Evolutionary conservation across 352 stramenopile genomes (phyloP).

Genomic region (Phytophthora foliorum): DNA sequence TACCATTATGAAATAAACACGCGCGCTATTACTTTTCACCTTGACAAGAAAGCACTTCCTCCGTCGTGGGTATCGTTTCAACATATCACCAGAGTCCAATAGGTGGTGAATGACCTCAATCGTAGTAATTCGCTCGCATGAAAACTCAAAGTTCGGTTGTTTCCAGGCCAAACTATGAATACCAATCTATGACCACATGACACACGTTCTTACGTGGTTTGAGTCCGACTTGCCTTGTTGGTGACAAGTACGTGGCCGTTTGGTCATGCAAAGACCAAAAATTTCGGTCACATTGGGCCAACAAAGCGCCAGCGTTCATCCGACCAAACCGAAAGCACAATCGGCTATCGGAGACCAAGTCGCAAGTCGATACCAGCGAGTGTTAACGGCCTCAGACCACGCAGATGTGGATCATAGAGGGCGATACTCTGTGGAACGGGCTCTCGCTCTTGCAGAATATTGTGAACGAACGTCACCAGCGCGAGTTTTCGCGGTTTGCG

Average conservation of each 20-base stretch:
- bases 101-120: too few relatives aligned
- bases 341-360: neutral
- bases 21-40: too few relatives aligned
- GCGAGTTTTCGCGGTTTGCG: neutral
- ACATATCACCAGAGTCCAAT: too few relatives aligned
- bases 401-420: neutral
- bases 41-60: too few relatives aligned
- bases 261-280: neutral
- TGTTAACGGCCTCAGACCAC: neutral
- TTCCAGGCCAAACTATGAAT: too few relatives aligned
- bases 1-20: too few relatives aligned
- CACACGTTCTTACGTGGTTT: too few relatives aligned
- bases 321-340: neutral
- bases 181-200: neutral
- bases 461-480: neutral
- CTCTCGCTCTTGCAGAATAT: neutral
- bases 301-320: neutral
- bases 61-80: too few relatives aligned
- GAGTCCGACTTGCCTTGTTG: too few relatives aligned
- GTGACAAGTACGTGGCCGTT: too few relatives aligned
- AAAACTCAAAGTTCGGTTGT: too few relatives aligned
- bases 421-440: neutral
- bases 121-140: too few relatives aligned
- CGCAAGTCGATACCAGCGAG: neutral
- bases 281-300: neutral